Evolutionary conservation across 495 filamentous ascomycete species (phyloP).

Genomic region (Astrothelium macrocarpum): DNA sequence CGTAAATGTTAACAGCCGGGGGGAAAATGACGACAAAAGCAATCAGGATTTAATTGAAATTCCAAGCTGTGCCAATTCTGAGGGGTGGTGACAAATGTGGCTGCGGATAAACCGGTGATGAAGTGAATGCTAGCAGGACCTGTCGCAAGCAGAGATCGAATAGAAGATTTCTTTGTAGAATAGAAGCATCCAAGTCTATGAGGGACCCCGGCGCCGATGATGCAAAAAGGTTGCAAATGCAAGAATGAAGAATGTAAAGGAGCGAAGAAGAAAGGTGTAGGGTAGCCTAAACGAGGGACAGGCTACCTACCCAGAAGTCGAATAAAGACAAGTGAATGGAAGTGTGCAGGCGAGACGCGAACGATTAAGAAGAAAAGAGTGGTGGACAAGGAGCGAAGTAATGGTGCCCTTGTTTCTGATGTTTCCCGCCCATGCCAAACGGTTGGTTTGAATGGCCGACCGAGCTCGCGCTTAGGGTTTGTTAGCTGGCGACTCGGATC

Average conservation of each 20-base stretch:
- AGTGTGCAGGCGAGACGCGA: not conserved
- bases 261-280: not conserved
- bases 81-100: not conserved
- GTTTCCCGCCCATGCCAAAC: not conserved
- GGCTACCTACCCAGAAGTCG: not conserved
- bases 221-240: not conserved
- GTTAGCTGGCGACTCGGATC: not conserved
- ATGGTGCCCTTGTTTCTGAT: conserved; percentile 1
- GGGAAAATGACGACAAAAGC: not conserved
- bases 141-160: not conserved
- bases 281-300: not conserved
- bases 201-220: not conserved
- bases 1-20: not conserved
- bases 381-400: not conserved
- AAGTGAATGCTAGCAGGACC: not conserved
- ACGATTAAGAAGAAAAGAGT: not conserved
- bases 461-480: not conserved
- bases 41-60: not conserved
- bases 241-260: not conserved
- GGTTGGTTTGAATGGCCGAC: not conserved
- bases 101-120: not conserved
- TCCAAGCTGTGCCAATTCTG: not conserved
- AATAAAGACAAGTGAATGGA: not conserved
- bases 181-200: not conserved
- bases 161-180: not conserved